Evolutionary conservation across 768 basidiomycete species (phyloP), one percentile per base, ranked within the genome.

Genomic region (Boletus pseudo-olivaceus): DNA sequence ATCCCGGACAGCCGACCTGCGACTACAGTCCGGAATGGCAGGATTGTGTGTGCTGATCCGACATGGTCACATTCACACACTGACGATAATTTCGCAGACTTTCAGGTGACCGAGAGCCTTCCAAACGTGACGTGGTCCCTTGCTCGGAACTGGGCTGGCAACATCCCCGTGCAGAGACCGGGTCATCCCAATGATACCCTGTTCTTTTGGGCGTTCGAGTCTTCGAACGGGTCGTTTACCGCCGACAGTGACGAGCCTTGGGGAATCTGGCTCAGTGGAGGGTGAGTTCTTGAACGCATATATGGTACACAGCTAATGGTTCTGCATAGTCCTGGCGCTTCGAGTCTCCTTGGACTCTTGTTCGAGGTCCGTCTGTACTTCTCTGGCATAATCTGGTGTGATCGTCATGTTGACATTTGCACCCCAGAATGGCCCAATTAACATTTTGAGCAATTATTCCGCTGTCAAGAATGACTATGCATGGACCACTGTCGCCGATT

Each of bases 201-300:
- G 4, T 87, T 85, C 70, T 87, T 87, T 61, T 76, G 79, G 72
- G 85, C 76, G 6, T 81, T 82, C 54, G 85, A 87, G 57, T 80
- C 79, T 38, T 67, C 72, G 0, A 63, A 72, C 6, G 82, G 83
- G 0, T 85, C 85, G 7, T 69, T 88, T 33, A 85, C 81, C 5
- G 67, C 64, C 51, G 48, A 58, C 37, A 63, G 64, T 20, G 60
- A 54, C 11, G 76, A 82, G 17, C 86, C 87, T 8, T 88, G 87
- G 87, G 79, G 77, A 7, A 82, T 88, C 37, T 88, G 85, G 85
- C 68, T 88, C 10, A 86, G 85, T 56, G 87, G 85, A 67, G 85
- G 84, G 82, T 83, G 61, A 45, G 80, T 56, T 9, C 10, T 27
- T 9, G 10, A 2, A 17, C 29, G 4, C 10, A 34, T 14, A 14